Conservation (phyloP, 352 stramenopile genomes). For the Phytophthora foliorum region DNA sequence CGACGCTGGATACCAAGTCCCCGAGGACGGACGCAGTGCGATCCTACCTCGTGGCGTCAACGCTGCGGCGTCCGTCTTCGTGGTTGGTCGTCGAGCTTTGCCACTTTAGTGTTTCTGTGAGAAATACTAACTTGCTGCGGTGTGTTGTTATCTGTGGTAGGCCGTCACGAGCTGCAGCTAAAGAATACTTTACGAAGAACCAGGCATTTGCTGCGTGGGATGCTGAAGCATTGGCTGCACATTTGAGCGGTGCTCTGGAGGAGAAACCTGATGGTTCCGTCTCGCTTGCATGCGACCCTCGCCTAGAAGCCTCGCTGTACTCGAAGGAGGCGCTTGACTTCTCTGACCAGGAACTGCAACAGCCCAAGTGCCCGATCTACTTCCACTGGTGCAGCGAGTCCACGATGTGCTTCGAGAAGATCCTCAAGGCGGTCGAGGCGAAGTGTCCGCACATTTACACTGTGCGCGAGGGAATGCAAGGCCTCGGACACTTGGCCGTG, state of each 20-base stretch:
- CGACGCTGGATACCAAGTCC: conserved; percentile 35
- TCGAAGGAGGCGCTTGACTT: conserved; percentile 39
- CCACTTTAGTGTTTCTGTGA: neutral
- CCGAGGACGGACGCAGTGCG: conserved; percentile 25
- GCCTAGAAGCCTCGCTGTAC: conserved; percentile 52
- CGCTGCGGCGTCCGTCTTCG: conserved; percentile 29
- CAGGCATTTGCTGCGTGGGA: conserved; percentile 35
- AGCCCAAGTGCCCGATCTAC: conserved; percentile 45
- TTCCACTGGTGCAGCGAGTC: conserved; percentile 47
- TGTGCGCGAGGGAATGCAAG: conserved; percentile 38
- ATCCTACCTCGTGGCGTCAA: conserved; percentile 38
- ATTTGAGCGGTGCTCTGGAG: conserved; percentile 29
- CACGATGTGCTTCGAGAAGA: conserved; percentile 46
- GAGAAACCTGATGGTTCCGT: conserved; percentile 30
- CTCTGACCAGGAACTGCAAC: conserved; percentile 31
- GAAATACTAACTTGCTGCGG: neutral
- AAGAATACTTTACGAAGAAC: conserved; percentile 23
- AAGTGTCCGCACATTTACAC: conserved; percentile 54
- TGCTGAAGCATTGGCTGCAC: conserved; percentile 28
- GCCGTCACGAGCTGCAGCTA: conserved; percentile 30
- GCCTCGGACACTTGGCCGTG: conserved; percentile 51
- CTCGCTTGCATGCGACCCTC: conserved; percentile 44
- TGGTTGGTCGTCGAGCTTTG: conserved; percentile 19
- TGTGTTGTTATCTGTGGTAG: conserved; percentile 1
- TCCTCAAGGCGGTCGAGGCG: conserved; percentile 31